Evolutionary conservation across 2,329 filamentous ascomycete genomes (phyloP).

Genomic region (Pestalotiopsis sp.): DNA sequence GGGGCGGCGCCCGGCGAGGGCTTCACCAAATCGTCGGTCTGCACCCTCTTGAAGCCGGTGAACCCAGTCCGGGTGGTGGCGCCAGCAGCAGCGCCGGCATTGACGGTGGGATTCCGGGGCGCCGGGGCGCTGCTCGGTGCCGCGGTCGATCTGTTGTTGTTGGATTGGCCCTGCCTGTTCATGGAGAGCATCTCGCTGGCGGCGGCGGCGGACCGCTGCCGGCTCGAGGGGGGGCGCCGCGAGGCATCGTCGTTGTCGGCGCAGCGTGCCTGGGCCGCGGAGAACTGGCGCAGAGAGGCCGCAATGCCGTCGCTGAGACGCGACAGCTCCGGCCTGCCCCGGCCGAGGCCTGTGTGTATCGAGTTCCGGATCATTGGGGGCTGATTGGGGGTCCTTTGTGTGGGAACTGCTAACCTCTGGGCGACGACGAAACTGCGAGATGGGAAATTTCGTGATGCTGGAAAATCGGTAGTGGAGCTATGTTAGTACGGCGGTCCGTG

Average conservation of each 20-base stretch:
- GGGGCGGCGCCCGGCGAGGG: neutral
- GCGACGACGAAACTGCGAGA: neutral
- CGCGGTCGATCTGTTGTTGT: neutral
- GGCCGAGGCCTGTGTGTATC: conserved; percentile 24
- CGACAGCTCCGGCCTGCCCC: conserved; percentile 25
- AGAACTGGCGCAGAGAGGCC: conserved; percentile 30
- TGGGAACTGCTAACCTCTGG: neutral
- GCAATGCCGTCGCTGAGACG: conserved; percentile 31
- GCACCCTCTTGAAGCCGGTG: conserved; percentile 12
- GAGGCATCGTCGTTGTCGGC: conserved; percentile 3
- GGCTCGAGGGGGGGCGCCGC: conserved; percentile 5
- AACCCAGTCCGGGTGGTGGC: conserved; percentile 19
- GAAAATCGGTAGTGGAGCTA: conserved; percentile 8
- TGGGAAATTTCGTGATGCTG: conserved; percentile 11
- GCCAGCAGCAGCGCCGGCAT: conserved; percentile 38
- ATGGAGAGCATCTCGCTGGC: conserved; percentile 25
- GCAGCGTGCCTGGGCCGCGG: conserved; percentile 24
- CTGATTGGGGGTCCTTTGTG: conserved; percentile 2
- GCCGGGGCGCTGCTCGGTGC: neutral
- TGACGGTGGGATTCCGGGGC: conserved; percentile 29
- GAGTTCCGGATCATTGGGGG: conserved; percentile 31
- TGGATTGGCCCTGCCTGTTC: conserved; percentile 2
- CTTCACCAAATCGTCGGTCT: neutral
- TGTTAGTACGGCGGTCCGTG: neutral
- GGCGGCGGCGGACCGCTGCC: conserved; percentile 24